Base-by-base conservation (phyloP, 2,329 filamentous ascomycete genomes). In the Hypoxylon sp. region DNA sequence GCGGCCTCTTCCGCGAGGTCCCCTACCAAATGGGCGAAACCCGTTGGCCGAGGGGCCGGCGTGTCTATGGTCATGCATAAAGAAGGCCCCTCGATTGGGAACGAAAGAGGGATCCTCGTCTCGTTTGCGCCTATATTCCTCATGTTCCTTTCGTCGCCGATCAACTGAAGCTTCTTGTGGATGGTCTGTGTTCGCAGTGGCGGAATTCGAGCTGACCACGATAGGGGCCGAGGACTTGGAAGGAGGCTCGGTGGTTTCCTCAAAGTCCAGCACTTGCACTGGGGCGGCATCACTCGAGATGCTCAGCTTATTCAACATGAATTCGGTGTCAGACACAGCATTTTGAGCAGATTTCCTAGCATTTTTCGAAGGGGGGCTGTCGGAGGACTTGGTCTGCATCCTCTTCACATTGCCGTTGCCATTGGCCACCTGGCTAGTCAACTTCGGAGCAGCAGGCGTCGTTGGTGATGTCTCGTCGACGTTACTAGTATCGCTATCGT, bases 21-120 rank as follows among this genome's bases (percentile, higher is more conserved):
- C 90, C 78, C 90, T 85, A 30, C 87, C 87, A 77, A 90, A 91
- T 11, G 90, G 87, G 61, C 91, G 85, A 79, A 95, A 93, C 56
- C 91, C 91, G 79, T 94, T 95, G 56, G 90, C 87, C 70, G 89
- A 88, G 46, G 90, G 87, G n/a, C 91, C 91, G 60, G 91, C 88
- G 72, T 93, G 90, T 67, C 93, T 88, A 75, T 96, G 93, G 77
- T 98, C 96, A 79, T 98, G 95, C 88, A 98, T 94, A 82, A 97
- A 98, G 83, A 98, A 98, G 67, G 92, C 91, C 63, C 96, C 96
- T 70, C 95, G 86, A 75, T 96, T 97, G 57, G 96, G 95, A 59
- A 97, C 95, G 80, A 97, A 97, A 9, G 94, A 90, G 34, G 95
- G 95, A 78, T 97, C 93, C 73, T 93, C 90, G 76, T 97, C 93